phyloP scores from a whole-genome alignment of 2,329 filamentous ascomycete species.

The Sordariomycetes sp. region DNA sequence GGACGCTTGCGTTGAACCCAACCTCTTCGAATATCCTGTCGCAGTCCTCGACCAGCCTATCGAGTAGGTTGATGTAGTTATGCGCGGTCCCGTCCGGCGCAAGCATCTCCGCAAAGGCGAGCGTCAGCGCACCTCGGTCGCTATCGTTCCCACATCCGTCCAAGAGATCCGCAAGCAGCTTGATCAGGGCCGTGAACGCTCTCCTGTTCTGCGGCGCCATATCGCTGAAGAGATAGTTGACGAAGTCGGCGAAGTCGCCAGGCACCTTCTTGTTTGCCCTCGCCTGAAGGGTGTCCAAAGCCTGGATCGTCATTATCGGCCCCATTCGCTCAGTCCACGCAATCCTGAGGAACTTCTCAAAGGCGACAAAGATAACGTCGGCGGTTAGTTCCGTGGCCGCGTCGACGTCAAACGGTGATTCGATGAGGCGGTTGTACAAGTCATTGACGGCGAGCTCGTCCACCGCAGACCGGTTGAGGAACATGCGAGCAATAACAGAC shows the following conservation, averaged over 20 bases:
- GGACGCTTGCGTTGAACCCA: constrained; percentile 22
- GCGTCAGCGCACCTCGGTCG: constrained; percentile 77
- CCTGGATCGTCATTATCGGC: constrained; percentile 62
- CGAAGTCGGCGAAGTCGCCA: constrained; percentile 62
- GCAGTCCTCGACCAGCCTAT: constrained; percentile 81
- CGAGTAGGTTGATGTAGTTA: constrained; percentile 78
- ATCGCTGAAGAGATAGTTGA: constrained; percentile 51
- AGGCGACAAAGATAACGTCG: constrained; percentile 81
- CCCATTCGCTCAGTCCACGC: constrained; percentile 88
- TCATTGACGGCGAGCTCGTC: constrained; percentile 80
- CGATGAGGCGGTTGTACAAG: constrained; percentile 78
- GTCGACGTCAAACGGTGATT: constrained; percentile 71
- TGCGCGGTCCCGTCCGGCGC: constrained; percentile 67
- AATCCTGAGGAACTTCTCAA: constrained; percentile 83
- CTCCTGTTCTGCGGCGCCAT: constrained; percentile 62
- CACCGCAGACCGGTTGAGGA: constrained; percentile 57
- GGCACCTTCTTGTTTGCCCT: constrained; percentile 55
- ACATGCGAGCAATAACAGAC: constrained; percentile 67
- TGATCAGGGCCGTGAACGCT: constrained; percentile 75
- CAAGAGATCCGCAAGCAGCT: constrained; percentile 74
- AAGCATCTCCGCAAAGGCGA: constrained; percentile 80
- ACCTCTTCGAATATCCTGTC: constrained; percentile 73
- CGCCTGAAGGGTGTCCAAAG: constrained; percentile 65
- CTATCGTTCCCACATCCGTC: constrained; percentile 87
- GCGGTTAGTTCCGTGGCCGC: constrained; percentile 64